Evolutionary conservation across 78 protist genomes (phyloP).

Genomic region (Guillardia theta): DNA sequence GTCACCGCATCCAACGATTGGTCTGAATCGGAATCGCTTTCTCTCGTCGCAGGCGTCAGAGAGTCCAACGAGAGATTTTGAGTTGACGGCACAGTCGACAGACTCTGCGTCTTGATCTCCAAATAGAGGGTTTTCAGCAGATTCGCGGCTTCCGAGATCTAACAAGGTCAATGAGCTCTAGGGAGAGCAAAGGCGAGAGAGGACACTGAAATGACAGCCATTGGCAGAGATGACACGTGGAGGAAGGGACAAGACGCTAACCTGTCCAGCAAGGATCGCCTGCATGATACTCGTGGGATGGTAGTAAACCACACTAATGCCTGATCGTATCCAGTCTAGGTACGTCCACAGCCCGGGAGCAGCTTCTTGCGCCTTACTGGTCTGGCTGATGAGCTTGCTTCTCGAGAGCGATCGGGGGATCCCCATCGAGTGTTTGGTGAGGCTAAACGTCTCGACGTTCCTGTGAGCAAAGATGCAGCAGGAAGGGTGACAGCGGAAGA

Average conservation of each 20-base stretch:
- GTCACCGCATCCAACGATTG: background rate
- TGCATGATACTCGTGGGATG: background rate
- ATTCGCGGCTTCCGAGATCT: too few species aligned
- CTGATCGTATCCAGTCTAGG: background rate
- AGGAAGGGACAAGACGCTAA: background rate
- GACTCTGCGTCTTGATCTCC: too few species aligned
- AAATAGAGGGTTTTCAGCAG: too few species aligned
- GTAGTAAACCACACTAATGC: background rate
- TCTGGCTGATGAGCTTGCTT: background rate
- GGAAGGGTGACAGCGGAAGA: background rate
- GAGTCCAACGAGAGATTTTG: background rate
- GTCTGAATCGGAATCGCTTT: background rate
- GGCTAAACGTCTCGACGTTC: background rate
- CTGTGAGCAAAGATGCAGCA: background rate
- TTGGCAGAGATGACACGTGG: background rate
- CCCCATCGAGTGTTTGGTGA: too few species aligned
- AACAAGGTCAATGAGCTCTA: background rate
- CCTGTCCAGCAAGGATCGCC: background rate
- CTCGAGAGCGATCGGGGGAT: too few species aligned
- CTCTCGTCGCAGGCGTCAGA: background rate
- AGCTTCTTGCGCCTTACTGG: background rate
- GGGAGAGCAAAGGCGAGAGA: background rate
- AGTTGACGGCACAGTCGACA: too few species aligned
- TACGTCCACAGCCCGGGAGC: background rate
- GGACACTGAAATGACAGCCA: background rate